These are phyloP conservation scores for Cryptosporidium ryanae DNA, from an alignment of 169 alveolate genomes.

Conservation along the genomic window DNA sequence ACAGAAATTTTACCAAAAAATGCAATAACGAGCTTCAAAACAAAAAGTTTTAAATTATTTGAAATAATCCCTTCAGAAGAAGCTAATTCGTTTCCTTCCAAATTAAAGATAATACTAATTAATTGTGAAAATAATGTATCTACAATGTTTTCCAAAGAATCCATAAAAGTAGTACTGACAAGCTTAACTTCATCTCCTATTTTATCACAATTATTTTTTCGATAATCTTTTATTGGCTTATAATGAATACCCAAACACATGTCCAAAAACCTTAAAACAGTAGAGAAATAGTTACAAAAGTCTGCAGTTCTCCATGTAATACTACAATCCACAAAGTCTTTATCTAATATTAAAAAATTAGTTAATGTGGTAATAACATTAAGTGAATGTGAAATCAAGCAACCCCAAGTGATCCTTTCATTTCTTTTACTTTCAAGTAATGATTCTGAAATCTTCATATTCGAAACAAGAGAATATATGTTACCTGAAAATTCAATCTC, in stretches of 20 bases:
- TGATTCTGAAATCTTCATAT: conserved; percentile 15
- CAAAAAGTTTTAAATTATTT: not conserved
- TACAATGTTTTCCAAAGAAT: conserved; percentile 11
- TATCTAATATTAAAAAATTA: not conserved
- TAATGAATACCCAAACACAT: conserved; percentile 12
- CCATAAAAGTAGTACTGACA: conserved; percentile 14
- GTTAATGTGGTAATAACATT: not conserved
- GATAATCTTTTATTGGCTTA: conserved; percentile 10
- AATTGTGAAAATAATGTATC: conserved; percentile 16
- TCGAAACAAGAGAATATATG: conserved; percentile 25
- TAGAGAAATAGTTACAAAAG: conserved; percentile 15
- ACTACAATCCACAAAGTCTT: not conserved
- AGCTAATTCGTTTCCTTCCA: not conserved
- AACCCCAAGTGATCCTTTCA: conserved; percentile 36
- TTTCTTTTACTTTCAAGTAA: not conserved
- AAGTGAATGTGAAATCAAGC: conserved; percentile 1
- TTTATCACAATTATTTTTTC: not conserved
- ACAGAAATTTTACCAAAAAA: conserved; percentile 14
- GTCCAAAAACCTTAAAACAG: conserved; percentile 26
- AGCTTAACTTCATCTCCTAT: conserved; percentile 1
- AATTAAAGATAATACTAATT: not conserved
- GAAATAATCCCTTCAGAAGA: not conserved
- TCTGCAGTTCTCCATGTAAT: conserved; percentile 36
- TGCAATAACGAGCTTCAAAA: conserved; percentile 11
- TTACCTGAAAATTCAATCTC: conserved; percentile 18